Conservation (phyloP, 306 rosid species). For the Cicer pinnatifidum region DNA sequence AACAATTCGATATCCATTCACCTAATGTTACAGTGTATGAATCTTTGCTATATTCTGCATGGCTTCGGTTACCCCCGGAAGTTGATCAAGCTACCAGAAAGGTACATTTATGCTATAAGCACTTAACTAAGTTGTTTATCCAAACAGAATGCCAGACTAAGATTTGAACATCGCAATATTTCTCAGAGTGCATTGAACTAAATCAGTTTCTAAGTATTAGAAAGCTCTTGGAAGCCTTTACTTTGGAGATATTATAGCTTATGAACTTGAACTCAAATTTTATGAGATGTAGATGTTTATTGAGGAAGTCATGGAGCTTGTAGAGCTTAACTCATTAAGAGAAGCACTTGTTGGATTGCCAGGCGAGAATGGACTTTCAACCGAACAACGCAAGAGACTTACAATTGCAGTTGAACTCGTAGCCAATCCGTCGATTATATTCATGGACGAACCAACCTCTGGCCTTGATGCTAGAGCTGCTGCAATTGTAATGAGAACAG, state of each 20-base stretch:
- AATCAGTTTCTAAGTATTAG: not conserved
- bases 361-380: constrained; percentile 77
- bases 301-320: constrained; percentile 91
- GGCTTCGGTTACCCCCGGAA: constrained; percentile 76
- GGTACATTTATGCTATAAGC: constrained; percentile 40
- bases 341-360: constrained; percentile 83
- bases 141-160: no score
- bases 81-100: constrained; percentile 67
- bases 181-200: not conserved
- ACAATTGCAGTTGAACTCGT: constrained; percentile 93
- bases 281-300: constrained; percentile 69
- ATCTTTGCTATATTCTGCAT: constrained; percentile 75
- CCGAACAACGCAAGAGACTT: constrained; percentile 85
- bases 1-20: constrained; percentile 90
- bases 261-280: constrained; percentile 16
- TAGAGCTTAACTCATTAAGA: constrained; percentile 74
- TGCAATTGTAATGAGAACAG: constrained; percentile 93
- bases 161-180: no score
- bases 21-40: constrained; percentile 86
- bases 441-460: constrained; percentile 98
- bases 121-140: no score
- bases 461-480: constrained; percentile 99
- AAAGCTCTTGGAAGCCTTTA: not conserved
- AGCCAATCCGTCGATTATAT: constrained; percentile 90
- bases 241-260: not conserved